Evolutionary conservation across 441 rosid species (phyloP).

Genomic region (Gossypium aridum): DNA sequence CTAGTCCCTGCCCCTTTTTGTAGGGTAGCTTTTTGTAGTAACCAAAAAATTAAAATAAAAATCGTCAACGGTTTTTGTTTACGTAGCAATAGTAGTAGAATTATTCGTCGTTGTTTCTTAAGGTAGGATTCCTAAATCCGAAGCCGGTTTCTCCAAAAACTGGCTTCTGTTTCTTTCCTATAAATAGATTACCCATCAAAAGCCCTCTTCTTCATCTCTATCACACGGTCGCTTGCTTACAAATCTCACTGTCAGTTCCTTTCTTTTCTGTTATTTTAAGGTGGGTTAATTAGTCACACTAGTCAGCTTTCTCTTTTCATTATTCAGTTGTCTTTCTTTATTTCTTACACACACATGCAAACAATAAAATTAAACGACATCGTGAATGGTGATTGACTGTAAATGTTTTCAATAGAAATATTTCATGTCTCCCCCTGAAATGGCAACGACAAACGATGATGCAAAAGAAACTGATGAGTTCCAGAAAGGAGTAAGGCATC

Average conservation of each 20-base stretch:
- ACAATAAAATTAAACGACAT: not conserved
- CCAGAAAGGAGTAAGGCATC: conserved; percentile 68
- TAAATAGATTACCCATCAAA: not conserved
- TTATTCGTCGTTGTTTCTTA: not conserved
- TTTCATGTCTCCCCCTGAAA: conserved; percentile 41
- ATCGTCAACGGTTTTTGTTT: no score
- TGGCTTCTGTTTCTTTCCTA: not conserved
- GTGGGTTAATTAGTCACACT: not conserved
- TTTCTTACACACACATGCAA: not conserved
- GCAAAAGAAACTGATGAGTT: conserved; percentile 24
- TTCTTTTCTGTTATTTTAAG: not conserved
- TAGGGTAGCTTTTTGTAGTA: no score
- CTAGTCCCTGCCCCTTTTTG: no score
- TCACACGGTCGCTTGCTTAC: not conserved
- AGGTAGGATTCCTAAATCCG: not conserved
- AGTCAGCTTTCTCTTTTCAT: not conserved
- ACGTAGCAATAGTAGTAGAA: not conserved
- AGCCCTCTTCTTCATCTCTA: not conserved
- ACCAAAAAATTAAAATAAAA: no score
- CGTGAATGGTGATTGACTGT: not conserved
- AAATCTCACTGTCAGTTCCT: not conserved
- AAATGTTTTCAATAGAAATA: not conserved
- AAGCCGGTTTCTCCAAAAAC: conserved; percentile 7
- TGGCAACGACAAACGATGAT: conserved; percentile 22
- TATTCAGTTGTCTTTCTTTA: not conserved